Percentiles rank a stretch among this genome's conserved stretches.
Evolutionary conservation across 768 basidiomycete genomes (phyloP).

Genomic region (Daedalea quercina): DNA sequence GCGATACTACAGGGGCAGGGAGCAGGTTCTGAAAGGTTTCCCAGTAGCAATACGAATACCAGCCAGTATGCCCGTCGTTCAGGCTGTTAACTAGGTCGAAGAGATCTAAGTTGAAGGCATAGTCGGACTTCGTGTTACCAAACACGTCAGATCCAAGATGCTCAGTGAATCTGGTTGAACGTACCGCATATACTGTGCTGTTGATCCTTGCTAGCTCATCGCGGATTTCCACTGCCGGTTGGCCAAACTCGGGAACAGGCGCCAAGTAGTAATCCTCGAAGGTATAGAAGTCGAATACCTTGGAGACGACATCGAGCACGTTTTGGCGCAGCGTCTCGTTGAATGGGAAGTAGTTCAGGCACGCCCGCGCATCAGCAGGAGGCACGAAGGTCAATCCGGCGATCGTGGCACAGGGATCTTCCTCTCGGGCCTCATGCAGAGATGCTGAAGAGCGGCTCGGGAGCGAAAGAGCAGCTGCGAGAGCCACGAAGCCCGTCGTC

Average conservation of each 20-base stretch:
- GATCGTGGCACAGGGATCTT: constrained; percentile 29
- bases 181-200: constrained; percentile 38
- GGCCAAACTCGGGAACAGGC: constrained; percentile 31
- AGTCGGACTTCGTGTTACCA: constrained; percentile 42
- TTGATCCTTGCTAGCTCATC: constrained; percentile 42
- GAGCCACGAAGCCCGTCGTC: background rate
- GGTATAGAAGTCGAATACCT: constrained; percentile 33
- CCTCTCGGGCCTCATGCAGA: background rate
- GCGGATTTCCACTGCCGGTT: constrained; percentile 50
- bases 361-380: constrained; percentile 51
- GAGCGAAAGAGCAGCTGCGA: background rate
- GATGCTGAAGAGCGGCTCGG: constrained; percentile 1
- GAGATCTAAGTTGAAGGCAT: constrained; percentile 54
- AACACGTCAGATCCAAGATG: background rate
- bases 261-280: constrained; percentile 33
- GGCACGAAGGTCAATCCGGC: constrained; percentile 36
- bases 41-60: constrained; percentile 52
- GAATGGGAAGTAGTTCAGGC: constrained; percentile 43
- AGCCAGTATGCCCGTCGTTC: constrained; percentile 65
- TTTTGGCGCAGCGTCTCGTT: constrained; percentile 32
- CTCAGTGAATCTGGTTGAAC: background rate
- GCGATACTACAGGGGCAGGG: constrained; percentile 47
- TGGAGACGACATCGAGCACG: constrained; percentile 25
- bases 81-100: constrained; percentile 48
- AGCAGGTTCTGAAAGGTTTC: constrained; percentile 35